Percentiles rank a stretch among this genome's conserved stretches.
phyloP scores from a whole-genome alignment of 2,329 filamentous ascomycete species.

The Penicillium rolfsii region DNA sequence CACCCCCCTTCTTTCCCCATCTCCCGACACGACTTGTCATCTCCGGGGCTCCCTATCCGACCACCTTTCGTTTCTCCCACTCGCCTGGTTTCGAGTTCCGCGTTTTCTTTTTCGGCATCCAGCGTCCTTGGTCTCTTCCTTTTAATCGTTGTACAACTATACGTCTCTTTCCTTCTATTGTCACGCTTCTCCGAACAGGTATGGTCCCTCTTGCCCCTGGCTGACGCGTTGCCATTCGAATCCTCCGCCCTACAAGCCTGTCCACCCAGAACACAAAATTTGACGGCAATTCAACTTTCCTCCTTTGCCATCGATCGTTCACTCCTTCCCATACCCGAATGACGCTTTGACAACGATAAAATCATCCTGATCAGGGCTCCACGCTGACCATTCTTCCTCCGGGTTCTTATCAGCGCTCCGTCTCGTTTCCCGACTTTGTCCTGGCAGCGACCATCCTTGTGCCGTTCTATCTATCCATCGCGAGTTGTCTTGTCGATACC shows the following conservation, averaged over 20 bases:
- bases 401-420: slow-evolving; percentile 24
- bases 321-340: neutral
- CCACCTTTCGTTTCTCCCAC: slow-evolving; percentile 34
- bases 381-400: slow-evolving; percentile 29
- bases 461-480: slow-evolving; percentile 10
- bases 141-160: slow-evolving; percentile 40
- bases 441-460: slow-evolving; percentile 14
- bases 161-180: slow-evolving; percentile 28
- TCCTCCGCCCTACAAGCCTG: slow-evolving; percentile 14
- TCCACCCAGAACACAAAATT: slow-evolving; percentile 17
- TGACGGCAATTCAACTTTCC: slow-evolving; percentile 3
- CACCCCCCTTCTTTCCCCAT: slow-evolving; percentile 30
- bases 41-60: slow-evolving; percentile 28
- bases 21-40: slow-evolving; percentile 28
- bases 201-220: slow-evolving; percentile 24
- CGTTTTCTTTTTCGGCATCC: slow-evolving; percentile 23
- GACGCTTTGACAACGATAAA: slow-evolving; percentile 5
- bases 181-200: slow-evolving; percentile 39
- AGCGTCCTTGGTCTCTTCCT: slow-evolving; percentile 30
- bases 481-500: slow-evolving; percentile 27
- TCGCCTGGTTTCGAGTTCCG: slow-evolving; percentile 29
- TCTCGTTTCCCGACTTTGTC: slow-evolving; percentile 27
- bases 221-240: slow-evolving; percentile 27
- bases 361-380: slow-evolving; percentile 19
- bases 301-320: slow-evolving; percentile 9